Conservation (phyloP, 1,139 yeast species). For the Kodamaea arcana region DNA sequence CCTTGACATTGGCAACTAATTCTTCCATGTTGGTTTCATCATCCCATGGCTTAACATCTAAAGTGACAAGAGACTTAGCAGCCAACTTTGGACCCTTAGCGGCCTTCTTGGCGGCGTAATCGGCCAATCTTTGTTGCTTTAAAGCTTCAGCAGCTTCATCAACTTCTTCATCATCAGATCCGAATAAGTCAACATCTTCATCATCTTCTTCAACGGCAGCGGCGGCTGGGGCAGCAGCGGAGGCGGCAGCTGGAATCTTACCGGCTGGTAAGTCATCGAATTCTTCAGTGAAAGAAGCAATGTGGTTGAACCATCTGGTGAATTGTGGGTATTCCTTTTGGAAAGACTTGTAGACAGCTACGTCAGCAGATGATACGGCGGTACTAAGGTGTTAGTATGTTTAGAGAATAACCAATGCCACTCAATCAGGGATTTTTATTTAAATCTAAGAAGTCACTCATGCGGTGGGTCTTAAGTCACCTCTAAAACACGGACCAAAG, state of each 20-base stretch:
- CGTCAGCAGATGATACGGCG: slow-evolving; percentile 94
- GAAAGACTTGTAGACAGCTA: slow-evolving; percentile 90
- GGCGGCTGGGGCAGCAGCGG: slow-evolving; percentile 32
- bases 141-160: slow-evolving; percentile 96
- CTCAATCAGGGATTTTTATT: slow-evolving; percentile 36
- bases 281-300: slow-evolving; percentile 86
- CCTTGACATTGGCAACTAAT: slow-evolving; percentile 81
- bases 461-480: slow-evolving; percentile 90
- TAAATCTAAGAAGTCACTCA: slow-evolving; percentile 71
- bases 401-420: slow-evolving; percentile 6
- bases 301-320: slow-evolving; percentile 98
- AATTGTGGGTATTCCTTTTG: slow-evolving; percentile 90
- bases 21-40: slow-evolving; percentile 95
- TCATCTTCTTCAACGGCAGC: slow-evolving; percentile 81
- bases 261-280: slow-evolving; percentile 82
- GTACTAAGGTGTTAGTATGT: slow-evolving; percentile 48
- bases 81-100: slow-evolving; percentile 97
- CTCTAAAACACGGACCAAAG: slow-evolving; percentile 97
- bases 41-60: slow-evolving; percentile 99
- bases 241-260: slow-evolving; percentile 48
- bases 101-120: slow-evolving; percentile 96
- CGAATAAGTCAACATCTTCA: slow-evolving; percentile 90
- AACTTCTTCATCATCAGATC: slow-evolving; percentile 89
- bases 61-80: slow-evolving; percentile 94
- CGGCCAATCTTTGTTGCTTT: slow-evolving; percentile 96